phyloP scores from a whole-genome alignment of 2,329 filamentous ascomycete genomes.

The Aspergillus luchuensis region DNA sequence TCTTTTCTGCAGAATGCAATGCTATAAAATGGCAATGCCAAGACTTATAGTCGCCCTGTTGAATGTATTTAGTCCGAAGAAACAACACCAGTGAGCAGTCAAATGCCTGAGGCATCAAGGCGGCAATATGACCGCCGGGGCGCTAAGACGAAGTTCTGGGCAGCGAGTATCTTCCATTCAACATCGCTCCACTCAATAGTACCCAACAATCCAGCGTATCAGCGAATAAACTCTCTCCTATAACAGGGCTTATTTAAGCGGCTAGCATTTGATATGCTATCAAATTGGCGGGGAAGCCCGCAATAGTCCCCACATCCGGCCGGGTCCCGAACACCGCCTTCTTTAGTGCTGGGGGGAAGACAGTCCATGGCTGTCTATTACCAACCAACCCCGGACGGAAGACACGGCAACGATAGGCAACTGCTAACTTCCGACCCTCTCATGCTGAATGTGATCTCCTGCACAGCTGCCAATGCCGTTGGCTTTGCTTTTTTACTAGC shows the following conservation, averaged over 20 bases:
- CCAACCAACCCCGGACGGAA: neutral
- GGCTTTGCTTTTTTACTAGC: conserved; percentile 22
- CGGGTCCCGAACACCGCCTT: conserved; percentile 32
- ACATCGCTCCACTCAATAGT: neutral
- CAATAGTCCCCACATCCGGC: conserved; percentile 21
- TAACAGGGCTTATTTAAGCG: neutral
- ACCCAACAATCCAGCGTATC: neutral
- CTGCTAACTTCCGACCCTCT: neutral
- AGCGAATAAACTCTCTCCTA: neutral
- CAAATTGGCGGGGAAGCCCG: conserved; percentile 25
- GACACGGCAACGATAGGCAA: neutral
- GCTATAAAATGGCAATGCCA: too few relatives aligned
- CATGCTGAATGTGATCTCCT: conserved; percentile 4
- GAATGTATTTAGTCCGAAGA: too few relatives aligned
- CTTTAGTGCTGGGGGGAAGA: conserved; percentile 17
- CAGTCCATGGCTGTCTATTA: neutral
- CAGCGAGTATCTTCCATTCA: neutral
- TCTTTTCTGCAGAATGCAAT: too few relatives aligned
- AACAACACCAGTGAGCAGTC: neutral
- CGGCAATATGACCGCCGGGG: neutral
- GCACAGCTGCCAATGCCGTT: conserved; percentile 14
- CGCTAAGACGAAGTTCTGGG: neutral
- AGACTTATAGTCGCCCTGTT: too few relatives aligned
- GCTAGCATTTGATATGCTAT: neutral
- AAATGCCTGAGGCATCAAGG: neutral